Evolutionary conservation across 2,329 filamentous ascomycete genomes (phyloP), one percentile per base, ranked within the genome.

Genomic region (Massarina eburnea): DNA sequence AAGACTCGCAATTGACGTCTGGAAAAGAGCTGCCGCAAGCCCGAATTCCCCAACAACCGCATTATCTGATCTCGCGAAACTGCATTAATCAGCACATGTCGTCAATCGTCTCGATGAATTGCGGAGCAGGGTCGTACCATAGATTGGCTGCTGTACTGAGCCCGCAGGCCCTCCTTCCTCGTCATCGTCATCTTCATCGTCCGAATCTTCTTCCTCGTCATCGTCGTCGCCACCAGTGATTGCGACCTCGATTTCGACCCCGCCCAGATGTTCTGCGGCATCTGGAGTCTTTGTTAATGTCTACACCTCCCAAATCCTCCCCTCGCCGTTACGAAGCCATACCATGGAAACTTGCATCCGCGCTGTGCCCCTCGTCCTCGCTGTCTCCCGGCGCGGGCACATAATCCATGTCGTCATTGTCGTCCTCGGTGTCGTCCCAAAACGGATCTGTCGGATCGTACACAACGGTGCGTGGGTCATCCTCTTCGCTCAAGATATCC

Each of bases 371-470:
- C 8, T 74, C 66, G 14, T 68, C 59, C 19, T 72, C 68, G 40
- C 58, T 68, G 12, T 66, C 66, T 47, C 73, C 72, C 45, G 71
- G 62, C 36, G 73, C 68, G 21, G 72, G 68, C 57, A 77, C 68
- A 64, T 73, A 77, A 51, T 79, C 76, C 71, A 78, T 76, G 64
- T 78, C 76, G 67, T 80, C 76, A 68, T 76, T 73, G 54, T 69
- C 69, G 45, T 68, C 67, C 33, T 61, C 58, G 32, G 53, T 62
- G 45, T 67, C 63, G 41, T 58, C 57, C 66, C 62, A 68, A 42
- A 67, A 65, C 26, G 62, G 61, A 20, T 66, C 66, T 32, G 44
- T 59, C 8, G 62, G 64, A 41, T 67, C 62, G 56, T 68, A 67
- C 4, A 58, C 52, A 17, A 66, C 53, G 8, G 62, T 61, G 29